Evolutionary conservation across 2,329 filamentous ascomycete genomes (phyloP), one percentile per base, ranked within the genome.

Genomic region (Aspergillus sp.): DNA sequence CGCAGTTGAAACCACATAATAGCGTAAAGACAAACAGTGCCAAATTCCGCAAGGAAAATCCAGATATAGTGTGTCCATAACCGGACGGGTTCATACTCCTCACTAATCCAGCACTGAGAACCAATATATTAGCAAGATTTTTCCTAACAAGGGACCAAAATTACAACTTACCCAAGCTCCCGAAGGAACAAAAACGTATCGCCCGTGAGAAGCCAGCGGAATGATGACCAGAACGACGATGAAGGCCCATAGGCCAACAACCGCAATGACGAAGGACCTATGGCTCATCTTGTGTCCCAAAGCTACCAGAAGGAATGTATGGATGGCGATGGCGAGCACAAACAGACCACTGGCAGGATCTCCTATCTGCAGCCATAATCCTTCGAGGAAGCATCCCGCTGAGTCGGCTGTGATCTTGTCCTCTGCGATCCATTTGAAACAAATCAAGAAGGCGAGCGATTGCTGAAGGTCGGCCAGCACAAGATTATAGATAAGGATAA

Each of bases 401-500:
- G 70, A 71, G 0, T 66, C 66, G 1, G 68, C 66, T 26, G 67
- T 40, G 35, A 79, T 75, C 38, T 67, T 68, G 43, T 73, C 54
- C 7, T 67, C 51, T 2, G 57, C 50, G 7, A 75, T 62, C 71
- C 73, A 78, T 48, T 73, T 66, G 33, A 74, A 52, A 30, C 70
- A 74, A 40, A 78, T 65, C 4, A 73, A 54, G 48, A 77, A 77
- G 0, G 71, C 73, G 13, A 76, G 58, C 0, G 74, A 69, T 56
- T 77, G 74, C 50, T 73, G 71, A n/a, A 78, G 64, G 61, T 78
- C 75, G 5, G 74, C 75, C 33, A 78, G 48, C 2, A 77, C 60
- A 10, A 78, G 65, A 44, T 77, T 77, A 58, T 74, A 77, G 40
- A 77, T 76, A 26, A 78, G 66, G 33, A 77, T 58, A n/a, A 78